A percentile compares a stretch with the other conserved stretches of the same genome.
These are phyloP conservation scores for Jatropha multifida DNA, from an alignment of 441 rosid species.

Conservation along the genomic window DNA sequence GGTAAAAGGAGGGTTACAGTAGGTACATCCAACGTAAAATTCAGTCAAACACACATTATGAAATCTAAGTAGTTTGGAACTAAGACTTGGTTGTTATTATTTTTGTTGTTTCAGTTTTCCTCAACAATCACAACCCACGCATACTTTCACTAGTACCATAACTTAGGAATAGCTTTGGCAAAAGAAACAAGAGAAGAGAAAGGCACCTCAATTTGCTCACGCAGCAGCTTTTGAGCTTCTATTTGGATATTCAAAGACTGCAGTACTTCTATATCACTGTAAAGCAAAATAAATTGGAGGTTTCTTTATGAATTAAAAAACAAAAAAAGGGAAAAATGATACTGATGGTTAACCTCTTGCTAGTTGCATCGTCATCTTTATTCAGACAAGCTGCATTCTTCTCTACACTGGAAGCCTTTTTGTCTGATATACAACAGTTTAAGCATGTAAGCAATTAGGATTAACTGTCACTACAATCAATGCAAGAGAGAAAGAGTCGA, in stretches of 20 bases:
- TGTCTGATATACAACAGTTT: conserved; percentile 16
- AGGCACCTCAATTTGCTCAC: conserved; percentile 33
- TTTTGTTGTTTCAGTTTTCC: no score
- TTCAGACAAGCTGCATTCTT: conserved; percentile 12
- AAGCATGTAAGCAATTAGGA: neutral
- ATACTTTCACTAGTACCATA: no score
- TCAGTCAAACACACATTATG: no score
- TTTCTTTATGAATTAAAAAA: neutral
- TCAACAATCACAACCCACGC: no score
- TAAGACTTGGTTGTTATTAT: no score
- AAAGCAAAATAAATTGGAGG: neutral
- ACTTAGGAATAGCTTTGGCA: no score
- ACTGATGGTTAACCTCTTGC: conserved; percentile 16
- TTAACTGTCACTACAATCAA: neutral
- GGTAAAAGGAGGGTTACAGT: no score
- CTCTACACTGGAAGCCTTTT: conserved; percentile 17
- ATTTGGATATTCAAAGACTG: conserved; percentile 33
- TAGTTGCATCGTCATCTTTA: conserved; percentile 5
- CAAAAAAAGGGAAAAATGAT: neutral
- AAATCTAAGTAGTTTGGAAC: no score
- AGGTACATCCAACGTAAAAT: no score
- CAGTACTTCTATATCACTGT: conserved; percentile 16
- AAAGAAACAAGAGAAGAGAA: no score
- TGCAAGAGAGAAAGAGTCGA: neutral
- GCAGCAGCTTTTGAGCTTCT: conserved; percentile 37